Conservation (phyloP, 441 rosid genomes). For the Aquilaria agallochum region DNA sequence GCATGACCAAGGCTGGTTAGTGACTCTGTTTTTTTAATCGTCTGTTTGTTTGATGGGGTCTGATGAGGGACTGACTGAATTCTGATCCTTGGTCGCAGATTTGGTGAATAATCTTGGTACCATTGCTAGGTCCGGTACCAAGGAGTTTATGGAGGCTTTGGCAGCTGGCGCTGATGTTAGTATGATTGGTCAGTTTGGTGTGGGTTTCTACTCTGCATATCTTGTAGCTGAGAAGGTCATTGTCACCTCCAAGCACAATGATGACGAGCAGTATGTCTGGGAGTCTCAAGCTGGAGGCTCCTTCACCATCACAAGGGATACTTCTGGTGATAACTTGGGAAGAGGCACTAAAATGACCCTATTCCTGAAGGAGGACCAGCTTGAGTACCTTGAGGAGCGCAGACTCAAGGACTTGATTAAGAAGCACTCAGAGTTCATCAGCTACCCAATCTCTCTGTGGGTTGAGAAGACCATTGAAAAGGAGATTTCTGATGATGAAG, state of each 20-base stretch:
- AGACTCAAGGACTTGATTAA: constrained; percentile 60
- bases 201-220: constrained; percentile 65
- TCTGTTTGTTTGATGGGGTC: background rate
- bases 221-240: constrained; percentile 66
- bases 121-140: constrained; percentile 63
- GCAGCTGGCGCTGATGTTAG: constrained; percentile 76
- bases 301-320: constrained; percentile 66
- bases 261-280: constrained; percentile 70
- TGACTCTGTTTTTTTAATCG: background rate
- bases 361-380: constrained; percentile 65
- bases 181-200: constrained; percentile 77
- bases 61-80: background rate
- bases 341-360: constrained; percentile 65
- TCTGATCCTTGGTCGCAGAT: constrained; percentile 23
- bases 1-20: constrained; percentile 74
- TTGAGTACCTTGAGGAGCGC: constrained; percentile 71
- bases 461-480: constrained; percentile 67
- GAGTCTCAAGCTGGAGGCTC: constrained; percentile 76
- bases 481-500: constrained; percentile 71
- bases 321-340: constrained; percentile 53
- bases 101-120: constrained; percentile 81
- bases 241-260: constrained; percentile 64
- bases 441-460: constrained; percentile 70
- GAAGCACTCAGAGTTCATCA: constrained; percentile 73
- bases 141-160: constrained; percentile 69